Evolutionary conservation across 306 rosid species (phyloP).

Genomic region (Lathyrus tuberosus): DNA sequence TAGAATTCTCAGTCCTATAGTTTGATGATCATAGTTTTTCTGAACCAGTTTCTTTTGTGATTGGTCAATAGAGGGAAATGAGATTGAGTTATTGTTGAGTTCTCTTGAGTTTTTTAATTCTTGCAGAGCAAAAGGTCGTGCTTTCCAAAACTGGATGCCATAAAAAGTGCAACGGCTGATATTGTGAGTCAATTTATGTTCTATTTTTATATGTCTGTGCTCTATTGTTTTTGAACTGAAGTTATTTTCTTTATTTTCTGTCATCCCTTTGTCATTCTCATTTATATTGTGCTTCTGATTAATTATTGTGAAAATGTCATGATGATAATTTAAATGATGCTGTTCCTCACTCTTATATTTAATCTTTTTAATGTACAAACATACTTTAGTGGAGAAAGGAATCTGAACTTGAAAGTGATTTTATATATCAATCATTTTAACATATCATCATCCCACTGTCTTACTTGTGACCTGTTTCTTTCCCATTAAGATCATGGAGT

Average conservation of each 20-base stretch:
- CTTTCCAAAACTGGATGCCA: slow-evolving; percentile 85
- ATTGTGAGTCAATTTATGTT: slow-evolving; percentile 69
- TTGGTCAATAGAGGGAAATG: slow-evolving; percentile 18
- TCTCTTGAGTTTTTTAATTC: slow-evolving; percentile 31
- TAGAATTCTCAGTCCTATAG: slow-evolving; percentile 23
- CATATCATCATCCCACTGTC: background rate
- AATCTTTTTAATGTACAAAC: no score
- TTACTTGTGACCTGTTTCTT: background rate
- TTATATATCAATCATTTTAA: no score
- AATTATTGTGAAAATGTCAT: slow-evolving; percentile 8
- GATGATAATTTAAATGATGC: slow-evolving; percentile 19
- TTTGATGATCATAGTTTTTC: slow-evolving; percentile 28
- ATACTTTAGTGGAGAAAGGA: no score
- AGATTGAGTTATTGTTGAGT: slow-evolving; percentile 9
- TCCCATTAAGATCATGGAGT: background rate
- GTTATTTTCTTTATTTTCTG: slow-evolving; percentile 14
- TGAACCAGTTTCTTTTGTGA: slow-evolving; percentile 1
- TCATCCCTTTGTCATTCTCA: background rate
- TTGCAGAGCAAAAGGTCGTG: slow-evolving; percentile 85
- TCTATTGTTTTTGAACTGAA: slow-evolving; percentile 1
- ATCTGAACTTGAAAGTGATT: no score
- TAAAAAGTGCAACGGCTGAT: slow-evolving; percentile 85
- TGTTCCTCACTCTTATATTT: background rate
- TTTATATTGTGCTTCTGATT: background rate
- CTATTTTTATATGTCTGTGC: slow-evolving; percentile 9